A percentile compares a stretch with the other conserved stretches of the same genome.
phyloP scores from a whole-genome alignment of 1,284 basidiomycete species.

The Cystobasidium sp. region DNA sequence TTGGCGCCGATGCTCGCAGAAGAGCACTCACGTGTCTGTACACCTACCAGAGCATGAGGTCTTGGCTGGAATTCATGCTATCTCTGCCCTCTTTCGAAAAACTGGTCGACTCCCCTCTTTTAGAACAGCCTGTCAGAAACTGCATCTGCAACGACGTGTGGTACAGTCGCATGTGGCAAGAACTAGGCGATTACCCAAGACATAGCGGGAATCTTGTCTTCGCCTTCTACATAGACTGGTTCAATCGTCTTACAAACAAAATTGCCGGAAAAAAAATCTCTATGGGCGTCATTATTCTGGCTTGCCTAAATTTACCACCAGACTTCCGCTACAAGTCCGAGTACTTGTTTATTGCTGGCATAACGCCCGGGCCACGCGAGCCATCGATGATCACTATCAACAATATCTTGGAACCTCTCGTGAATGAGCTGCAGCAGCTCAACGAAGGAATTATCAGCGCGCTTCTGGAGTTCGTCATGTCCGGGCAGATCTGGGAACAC shows the following conservation, averaged over 20 bases:
- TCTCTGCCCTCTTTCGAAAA: constrained; percentile 23
- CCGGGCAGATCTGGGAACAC: constrained; percentile 4
- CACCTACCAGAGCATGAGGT: constrained; percentile 5
- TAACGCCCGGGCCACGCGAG: constrained; percentile 42
- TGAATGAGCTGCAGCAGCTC: constrained; percentile 27
- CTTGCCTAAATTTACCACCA: constrained; percentile 44
- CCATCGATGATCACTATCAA: constrained; percentile 39
- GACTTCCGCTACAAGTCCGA: constrained; percentile 32
- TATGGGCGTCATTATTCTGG: constrained; percentile 40
- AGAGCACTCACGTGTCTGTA: not conserved
- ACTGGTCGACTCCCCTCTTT: constrained; percentile 1
- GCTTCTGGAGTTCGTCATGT: constrained; percentile 3
- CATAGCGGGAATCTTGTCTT: constrained; percentile 21
- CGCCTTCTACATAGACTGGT: constrained; percentile 43
- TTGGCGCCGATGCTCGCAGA: not conserved
- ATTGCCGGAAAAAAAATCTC: constrained; percentile 39
- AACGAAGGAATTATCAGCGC: constrained; percentile 22
- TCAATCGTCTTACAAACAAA: constrained; percentile 42
- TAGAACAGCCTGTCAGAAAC: not conserved
- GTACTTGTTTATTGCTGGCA: constrained; percentile 38
- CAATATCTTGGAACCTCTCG: constrained; percentile 36
- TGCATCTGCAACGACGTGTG: constrained; percentile 9
- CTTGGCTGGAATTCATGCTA: constrained; percentile 25
- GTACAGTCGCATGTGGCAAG: constrained; percentile 17
- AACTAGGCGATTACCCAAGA: constrained; percentile 8